phyloP scores from a whole-genome alignment of 2,329 filamentous ascomycete species.

The Orbilia quercus region DNA sequence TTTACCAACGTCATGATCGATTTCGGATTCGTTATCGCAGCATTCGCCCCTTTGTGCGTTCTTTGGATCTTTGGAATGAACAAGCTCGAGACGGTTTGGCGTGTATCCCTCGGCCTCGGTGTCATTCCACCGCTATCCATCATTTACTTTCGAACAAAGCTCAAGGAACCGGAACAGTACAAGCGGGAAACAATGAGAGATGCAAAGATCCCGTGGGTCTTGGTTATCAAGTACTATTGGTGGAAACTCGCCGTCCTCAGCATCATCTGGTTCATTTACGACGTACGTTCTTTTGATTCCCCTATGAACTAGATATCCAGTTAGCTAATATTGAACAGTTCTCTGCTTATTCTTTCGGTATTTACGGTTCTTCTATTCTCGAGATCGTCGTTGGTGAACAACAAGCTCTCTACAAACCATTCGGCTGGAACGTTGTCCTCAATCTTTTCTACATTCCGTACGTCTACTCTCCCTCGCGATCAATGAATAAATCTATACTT shows the following conservation, averaged over 20 bases:
- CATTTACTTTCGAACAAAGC: constrained; percentile 76
- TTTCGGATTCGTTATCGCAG: constrained; percentile 82
- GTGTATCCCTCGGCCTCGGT: constrained; percentile 80
- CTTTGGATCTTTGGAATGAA: constrained; percentile 71
- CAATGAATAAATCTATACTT: constrained; percentile 67
- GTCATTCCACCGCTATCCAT: constrained; percentile 80
- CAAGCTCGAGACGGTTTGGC: constrained; percentile 81
- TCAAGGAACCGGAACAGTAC: constrained; percentile 83
- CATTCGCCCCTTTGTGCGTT: constrained; percentile 78
- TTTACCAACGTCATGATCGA: constrained; percentile 92
- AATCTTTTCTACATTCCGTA: constrained; percentile 73
- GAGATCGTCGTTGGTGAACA: constrained; percentile 71
- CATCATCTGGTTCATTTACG: constrained; percentile 86
- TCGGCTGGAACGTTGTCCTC: constrained; percentile 89
- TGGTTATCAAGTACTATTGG: constrained; percentile 76
- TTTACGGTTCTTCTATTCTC: constrained; percentile 83
- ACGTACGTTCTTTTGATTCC: constrained; percentile 65
- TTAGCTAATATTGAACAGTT: constrained; percentile 67
- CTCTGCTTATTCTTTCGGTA: constrained; percentile 83
- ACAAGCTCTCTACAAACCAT: constrained; percentile 75
- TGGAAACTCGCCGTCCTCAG: constrained; percentile 76
- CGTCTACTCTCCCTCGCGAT: not conserved
- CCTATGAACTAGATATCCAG: not conserved
- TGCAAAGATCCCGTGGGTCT: constrained; percentile 68
- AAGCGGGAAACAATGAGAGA: constrained; percentile 73